Evolutionary conservation across 2,329 filamentous ascomycete species (phyloP), one percentile per base, ranked within the genome.

Genomic region (Hymenotorrendiella dingleyae): DNA sequence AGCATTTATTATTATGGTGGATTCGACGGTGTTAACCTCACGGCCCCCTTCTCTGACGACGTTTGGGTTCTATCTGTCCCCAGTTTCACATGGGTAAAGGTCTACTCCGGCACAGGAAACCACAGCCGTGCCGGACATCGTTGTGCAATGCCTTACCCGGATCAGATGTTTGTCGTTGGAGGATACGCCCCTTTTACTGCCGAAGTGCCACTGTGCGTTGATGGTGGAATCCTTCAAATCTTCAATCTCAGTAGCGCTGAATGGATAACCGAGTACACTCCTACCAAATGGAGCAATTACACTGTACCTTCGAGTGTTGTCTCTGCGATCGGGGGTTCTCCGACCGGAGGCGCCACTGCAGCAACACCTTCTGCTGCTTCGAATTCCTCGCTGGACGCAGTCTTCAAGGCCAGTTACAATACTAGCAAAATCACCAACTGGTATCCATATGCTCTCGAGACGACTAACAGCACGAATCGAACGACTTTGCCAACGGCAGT

Each of bases 1-100:
- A 85, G 89, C 55, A 75, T 90, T 38, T 87, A 88, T 63, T 76
- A 89, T 69, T 89, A 84, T 57, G 85, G 83, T 12, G 85, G 85
- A 0, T 90, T 84, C 56, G 65, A 78, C 44, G 78, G 76, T 0
- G 51, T 80, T 5, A 45, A 72, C 43, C 21, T 46, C 0, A 39
- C 33, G 0, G 46, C 63, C 0, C 47, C 61, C 12, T 85, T 88
- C 59, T 84, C 83, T 48, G 74, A 80, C 24, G 82, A 88, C 56
- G 78, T 85, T 64, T 87, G 81, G 76, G 84, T 87, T 49, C 66
- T 88, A 20, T 82, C 81, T 3, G 69, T 88, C 23, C 84, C 83
- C 0, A 74, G 77, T 0, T 88, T 88, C 58, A 82, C 76, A 9
- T 87, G 83, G 84, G 79, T 86, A 45, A 63, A 78, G 54, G 80